Evolutionary conservation across 2,329 filamentous ascomycete genomes (phyloP), one percentile per base, ranked within the genome.

Genomic region (Diaporthe sp.): DNA sequence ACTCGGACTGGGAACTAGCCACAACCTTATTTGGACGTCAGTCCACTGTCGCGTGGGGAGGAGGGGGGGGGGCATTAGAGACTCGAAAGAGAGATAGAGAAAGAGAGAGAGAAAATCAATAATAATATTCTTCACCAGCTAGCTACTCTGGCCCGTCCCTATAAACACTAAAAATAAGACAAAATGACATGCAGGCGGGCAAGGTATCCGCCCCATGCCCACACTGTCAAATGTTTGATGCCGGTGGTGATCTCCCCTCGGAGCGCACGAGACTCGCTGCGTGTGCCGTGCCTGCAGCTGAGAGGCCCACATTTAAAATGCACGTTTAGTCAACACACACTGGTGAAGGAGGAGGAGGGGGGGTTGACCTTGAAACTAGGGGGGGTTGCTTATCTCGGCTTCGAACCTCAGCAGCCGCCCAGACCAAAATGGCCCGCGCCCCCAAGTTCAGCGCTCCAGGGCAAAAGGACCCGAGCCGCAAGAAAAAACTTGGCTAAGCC

Each of bases 11-110:
- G 64, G 57, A 40, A 61, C 54, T 72, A 73, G 71, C 71, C 55
- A 71, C 74, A 75, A 75, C 74, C 74, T 75, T 75, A 75, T 67
- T 75, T 75, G 40, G 71, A 75, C 74, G 74, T 73, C 74, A 75
- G 38, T 40, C 35, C 70, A 55, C 47, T 17, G 64, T 28, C 45
- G 22, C 64, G 47, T 40, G 61, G 61, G 58, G 12, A 12, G 25
- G 50, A 30, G 15, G 9, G 10, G n/a, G n/a, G n/a, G n/a, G n/a
- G n/a, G n/a, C n/a, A n/a, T n/a, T n/a, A 22, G 17, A 57, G 28
- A 22, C 28, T 57, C 15, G 54, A 33, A 52, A 54, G 50, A 55
- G 22, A 12, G 22, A 50, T 22, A 13, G 47, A 50, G 47, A 47
- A 47, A n/a, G 7, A 47, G 6, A 7, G 17, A n/a, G 47, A 25